Conservation (phyloP, 768 basidiomycete species). For the Auriscalpium orientale region DNA sequence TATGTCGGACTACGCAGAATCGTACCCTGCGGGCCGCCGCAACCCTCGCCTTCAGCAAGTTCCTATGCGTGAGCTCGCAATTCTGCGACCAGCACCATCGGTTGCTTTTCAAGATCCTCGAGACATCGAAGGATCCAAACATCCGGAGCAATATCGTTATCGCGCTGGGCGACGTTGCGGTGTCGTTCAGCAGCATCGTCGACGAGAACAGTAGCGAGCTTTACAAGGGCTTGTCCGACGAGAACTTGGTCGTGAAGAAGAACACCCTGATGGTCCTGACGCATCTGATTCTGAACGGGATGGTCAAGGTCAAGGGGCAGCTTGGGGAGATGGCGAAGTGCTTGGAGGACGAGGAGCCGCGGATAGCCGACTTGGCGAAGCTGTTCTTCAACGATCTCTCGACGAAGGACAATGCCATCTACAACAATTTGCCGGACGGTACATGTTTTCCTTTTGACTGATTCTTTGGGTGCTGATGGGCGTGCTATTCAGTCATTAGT, state of each 20-base stretch:
- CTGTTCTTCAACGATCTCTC: slow-evolving; percentile 94
- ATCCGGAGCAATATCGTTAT: slow-evolving; percentile 97
- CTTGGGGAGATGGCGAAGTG: slow-evolving; percentile 99
- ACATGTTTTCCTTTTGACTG: slow-evolving; percentile 16
- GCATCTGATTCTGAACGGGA: slow-evolving; percentile 93
- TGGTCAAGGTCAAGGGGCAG: slow-evolving; percentile 99
- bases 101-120: slow-evolving; percentile 88
- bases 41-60: slow-evolving; percentile 86
- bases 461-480: not conserved
- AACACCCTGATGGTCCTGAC: slow-evolving; percentile 98
- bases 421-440: slow-evolving; percentile 98
- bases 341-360: slow-evolving; percentile 79
- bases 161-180: slow-evolving; percentile 93
- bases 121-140: slow-evolving; percentile 82
- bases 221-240: slow-evolving; percentile 89
- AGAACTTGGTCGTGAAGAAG: slow-evolving; percentile 89
- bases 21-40: slow-evolving; percentile 80
- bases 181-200: slow-evolving; percentile 95
- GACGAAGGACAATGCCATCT: slow-evolving; percentile 97
- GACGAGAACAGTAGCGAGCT: slow-evolving; percentile 96
- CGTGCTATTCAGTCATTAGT: slow-evolving; percentile 66
- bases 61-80: slow-evolving; percentile 89
- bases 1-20: slow-evolving; percentile 45
- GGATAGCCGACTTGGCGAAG: slow-evolving; percentile 93
- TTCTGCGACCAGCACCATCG: slow-evolving; percentile 90